Conservation (phyloP, 2,329 filamentous ascomycete genomes). For the Bertia moriformis region DNA sequence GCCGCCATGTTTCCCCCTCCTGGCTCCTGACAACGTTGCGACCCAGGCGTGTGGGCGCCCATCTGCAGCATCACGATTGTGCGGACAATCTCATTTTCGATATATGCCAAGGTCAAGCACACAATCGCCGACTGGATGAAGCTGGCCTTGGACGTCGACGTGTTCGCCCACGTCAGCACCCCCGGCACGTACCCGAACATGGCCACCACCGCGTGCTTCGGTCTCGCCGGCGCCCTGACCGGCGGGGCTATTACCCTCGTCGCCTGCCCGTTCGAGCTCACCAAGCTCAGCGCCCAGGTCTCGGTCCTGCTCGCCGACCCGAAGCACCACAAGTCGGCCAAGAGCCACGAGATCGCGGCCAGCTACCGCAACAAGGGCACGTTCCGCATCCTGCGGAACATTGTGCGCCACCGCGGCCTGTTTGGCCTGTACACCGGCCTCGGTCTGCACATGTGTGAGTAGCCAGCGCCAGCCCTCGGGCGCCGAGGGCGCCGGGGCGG, state of each 20-base stretch:
- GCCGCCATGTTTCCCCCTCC: slow-evolving; percentile 7
- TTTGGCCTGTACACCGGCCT: slow-evolving; percentile 69
- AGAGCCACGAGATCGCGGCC: slow-evolving; percentile 42
- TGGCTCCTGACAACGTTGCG: slow-evolving; percentile 2
- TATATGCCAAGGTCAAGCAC: slow-evolving; percentile 68
- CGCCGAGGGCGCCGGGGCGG: slow-evolving; percentile 3
- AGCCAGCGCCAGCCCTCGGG: too few species aligned
- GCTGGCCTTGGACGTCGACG: slow-evolving; percentile 51
- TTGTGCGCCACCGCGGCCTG: slow-evolving; percentile 61
- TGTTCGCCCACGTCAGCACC: slow-evolving; percentile 58
- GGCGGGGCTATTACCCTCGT: slow-evolving; percentile 68
- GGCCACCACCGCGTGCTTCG: slow-evolving; percentile 63
- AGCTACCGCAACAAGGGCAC: slow-evolving; percentile 71
- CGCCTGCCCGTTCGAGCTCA: slow-evolving; percentile 77
- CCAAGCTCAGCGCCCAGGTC: slow-evolving; percentile 77
- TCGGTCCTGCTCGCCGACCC: slow-evolving; percentile 56
- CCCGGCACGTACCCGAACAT: slow-evolving; percentile 57
- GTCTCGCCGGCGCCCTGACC: slow-evolving; percentile 62
- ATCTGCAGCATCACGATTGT: slow-evolving; percentile 66
- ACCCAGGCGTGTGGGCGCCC: slow-evolving; percentile 60
- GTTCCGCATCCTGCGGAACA: slow-evolving; percentile 60
- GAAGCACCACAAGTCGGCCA: slow-evolving; percentile 27
- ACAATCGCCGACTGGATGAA: slow-evolving; percentile 58
- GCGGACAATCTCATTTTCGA: slow-evolving; percentile 64
- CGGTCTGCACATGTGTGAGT: slow-evolving; percentile 61